A percentile compares a stretch with the other conserved stretches of the same genome.
Evolutionary conservation across 768 basidiomycete genomes (phyloP).

Genomic region (Hypsizygus marmoreus): DNA sequence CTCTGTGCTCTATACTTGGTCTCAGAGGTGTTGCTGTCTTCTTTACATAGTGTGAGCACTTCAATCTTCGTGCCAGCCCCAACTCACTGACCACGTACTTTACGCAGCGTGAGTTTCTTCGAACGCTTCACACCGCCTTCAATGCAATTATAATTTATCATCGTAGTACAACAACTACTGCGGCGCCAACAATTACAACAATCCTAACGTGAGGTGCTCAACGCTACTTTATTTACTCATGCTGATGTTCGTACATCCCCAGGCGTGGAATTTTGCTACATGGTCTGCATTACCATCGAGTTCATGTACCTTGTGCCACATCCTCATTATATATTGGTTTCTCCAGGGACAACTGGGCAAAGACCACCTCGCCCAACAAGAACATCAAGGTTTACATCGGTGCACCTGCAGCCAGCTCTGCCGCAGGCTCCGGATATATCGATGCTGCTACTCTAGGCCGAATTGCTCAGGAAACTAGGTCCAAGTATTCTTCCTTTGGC

Average conservation of each 20-base stretch:
- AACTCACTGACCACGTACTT: background rate
- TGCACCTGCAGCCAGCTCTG: conserved; percentile 55
- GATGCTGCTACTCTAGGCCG: conserved; percentile 43
- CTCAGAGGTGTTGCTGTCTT: background rate
- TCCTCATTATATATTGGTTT: background rate
- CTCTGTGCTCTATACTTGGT: background rate
- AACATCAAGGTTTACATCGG: conserved; percentile 68
- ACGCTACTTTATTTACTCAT: background rate
- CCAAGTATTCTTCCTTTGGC: conserved; percentile 63
- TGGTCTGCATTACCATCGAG: conserved; percentile 39
- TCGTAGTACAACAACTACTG: conserved; percentile 34
- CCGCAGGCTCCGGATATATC: conserved; percentile 61
- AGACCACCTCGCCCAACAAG: conserved; percentile 53
- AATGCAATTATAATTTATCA: conserved; percentile 18
- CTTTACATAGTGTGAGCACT: background rate
- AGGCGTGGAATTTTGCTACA: conserved; percentile 65
- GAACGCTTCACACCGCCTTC: background rate
- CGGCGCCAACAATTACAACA: conserved; percentile 52
- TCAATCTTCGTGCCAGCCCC: background rate
- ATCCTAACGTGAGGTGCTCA: conserved; percentile 36
- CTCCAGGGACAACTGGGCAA: conserved; percentile 65
- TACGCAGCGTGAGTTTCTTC: conserved; percentile 9
- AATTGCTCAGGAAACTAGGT: conserved; percentile 51
- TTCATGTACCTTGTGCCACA: background rate
- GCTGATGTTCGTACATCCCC: conserved; percentile 18